Percentiles rank a stretch among this genome's conserved stretches.
phyloP scores from a whole-genome alignment of 345 rosid genomes.

The Eucalyptus camaldulensis region DNA sequence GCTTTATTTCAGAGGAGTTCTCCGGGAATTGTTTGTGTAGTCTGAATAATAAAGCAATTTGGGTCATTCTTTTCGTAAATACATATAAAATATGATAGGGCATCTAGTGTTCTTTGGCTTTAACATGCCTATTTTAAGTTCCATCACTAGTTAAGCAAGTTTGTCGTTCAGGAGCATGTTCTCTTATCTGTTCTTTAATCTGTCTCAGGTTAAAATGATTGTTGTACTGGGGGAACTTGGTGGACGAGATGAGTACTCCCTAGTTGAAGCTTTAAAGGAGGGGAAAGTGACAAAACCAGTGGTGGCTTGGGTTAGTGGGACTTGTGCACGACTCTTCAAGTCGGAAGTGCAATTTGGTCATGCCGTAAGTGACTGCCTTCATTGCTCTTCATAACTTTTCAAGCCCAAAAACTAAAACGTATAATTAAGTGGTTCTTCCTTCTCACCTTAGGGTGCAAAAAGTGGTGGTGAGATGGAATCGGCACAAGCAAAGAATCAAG shows the following conservation, averaged over 20 bases:
- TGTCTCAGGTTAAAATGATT: constrained; percentile 70
- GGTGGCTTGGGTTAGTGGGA: constrained; percentile 99
- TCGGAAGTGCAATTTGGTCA: constrained; percentile 99
- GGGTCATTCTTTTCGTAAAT: not conserved
- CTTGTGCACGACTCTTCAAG: constrained; percentile 93
- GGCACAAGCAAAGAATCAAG: constrained; percentile 98
- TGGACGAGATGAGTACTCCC: constrained; percentile 92
- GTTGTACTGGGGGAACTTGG: constrained; percentile 99
- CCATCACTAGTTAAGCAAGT: not conserved
- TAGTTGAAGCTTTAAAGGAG: constrained; percentile 89
- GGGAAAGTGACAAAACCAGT: constrained; percentile 92
- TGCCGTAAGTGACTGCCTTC: constrained; percentile 58
- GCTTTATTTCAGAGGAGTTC: not conserved
- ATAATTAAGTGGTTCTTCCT: not conserved
- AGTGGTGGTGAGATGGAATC: constrained; percentile 98
- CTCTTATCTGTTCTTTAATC: not conserved
- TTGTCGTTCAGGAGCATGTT: not conserved
- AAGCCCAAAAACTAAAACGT: not conserved
- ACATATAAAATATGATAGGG: not conserved
- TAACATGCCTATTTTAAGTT: not conserved
- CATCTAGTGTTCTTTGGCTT: not conserved
- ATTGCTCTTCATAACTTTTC: not conserved
- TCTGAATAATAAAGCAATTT: not conserved
- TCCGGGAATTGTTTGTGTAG: not conserved
- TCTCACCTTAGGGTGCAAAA: constrained; percentile 71